Percentiles rank a stretch among this genome's conserved stretches.
phyloP scores from a whole-genome alignment of 2,329 filamentous ascomycete species.

The Pyricularia pennisetigena region DNA sequence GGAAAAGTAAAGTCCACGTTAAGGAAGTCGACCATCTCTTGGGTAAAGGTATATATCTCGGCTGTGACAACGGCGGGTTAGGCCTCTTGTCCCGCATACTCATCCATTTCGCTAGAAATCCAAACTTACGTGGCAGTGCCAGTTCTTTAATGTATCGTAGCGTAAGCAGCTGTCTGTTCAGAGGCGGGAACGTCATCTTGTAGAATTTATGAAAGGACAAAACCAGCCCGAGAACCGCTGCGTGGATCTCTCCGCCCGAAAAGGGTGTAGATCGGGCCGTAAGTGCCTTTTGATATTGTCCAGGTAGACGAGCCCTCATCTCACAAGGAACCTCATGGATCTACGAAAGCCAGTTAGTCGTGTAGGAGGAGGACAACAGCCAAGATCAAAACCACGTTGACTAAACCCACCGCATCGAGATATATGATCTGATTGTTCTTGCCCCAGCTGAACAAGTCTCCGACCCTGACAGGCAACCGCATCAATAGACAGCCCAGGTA shows the following conservation, averaged over 20 bases:
- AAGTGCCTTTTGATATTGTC: constrained; percentile 48
- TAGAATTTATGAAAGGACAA: constrained; percentile 58
- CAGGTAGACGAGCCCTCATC: constrained; percentile 56
- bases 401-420: constrained; percentile 49
- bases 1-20: constrained; percentile 49
- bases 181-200: constrained; percentile 57
- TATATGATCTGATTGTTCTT: constrained; percentile 61
- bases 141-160: constrained; percentile 63
- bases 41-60: constrained; percentile 52
- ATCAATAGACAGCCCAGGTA: constrained; percentile 72
- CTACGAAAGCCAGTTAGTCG: constrained; percentile 20
- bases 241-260: constrained; percentile 51
- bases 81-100: background rate
- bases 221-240: constrained; percentile 49
- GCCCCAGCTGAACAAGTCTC: constrained; percentile 62
- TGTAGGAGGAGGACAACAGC: background rate
- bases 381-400: background rate
- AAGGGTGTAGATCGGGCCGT: constrained; percentile 38
- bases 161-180: constrained; percentile 61
- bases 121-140: constrained; percentile 57
- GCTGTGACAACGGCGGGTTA: constrained; percentile 20
- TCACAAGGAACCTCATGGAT: constrained; percentile 49
- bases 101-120: constrained; percentile 16
- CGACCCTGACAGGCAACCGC: constrained; percentile 64
- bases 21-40: constrained; percentile 41